Percentiles rank a stretch among this genome's conserved stretches.
Evolutionary conservation across 495 filamentous ascomycete species (phyloP).

Genomic region (Penicillium macrosclerotiorum): DNA sequence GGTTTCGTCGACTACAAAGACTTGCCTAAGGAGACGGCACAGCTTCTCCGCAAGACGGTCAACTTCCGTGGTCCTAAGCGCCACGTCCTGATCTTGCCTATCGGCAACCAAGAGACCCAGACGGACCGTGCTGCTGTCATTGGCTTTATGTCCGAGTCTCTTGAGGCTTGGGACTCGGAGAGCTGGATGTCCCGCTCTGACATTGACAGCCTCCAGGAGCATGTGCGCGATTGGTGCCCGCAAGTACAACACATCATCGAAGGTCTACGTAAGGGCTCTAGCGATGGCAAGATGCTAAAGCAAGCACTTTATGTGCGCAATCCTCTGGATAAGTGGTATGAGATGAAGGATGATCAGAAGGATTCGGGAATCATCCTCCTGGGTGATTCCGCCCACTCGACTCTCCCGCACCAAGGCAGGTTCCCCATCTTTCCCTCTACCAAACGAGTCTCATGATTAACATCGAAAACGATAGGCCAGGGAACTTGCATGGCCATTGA

Average conservation of each 20-base stretch:
- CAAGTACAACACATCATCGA: slow-evolving; percentile 30
- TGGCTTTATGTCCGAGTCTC: slow-evolving; percentile 31
- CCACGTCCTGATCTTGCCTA: slow-evolving; percentile 27
- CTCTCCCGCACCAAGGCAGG: slow-evolving; percentile 31
- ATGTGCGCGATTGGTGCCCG: slow-evolving; percentile 33
- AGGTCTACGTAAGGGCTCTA: slow-evolving; percentile 24
- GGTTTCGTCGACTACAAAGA: slow-evolving; percentile 41
- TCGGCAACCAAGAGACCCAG: slow-evolving; percentile 26
- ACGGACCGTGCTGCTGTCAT: slow-evolving; percentile 28
- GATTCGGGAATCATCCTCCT: slow-evolving; percentile 28
- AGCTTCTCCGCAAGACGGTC: slow-evolving; percentile 26
- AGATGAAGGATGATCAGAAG: slow-evolving; percentile 24
- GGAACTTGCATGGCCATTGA: slow-evolving; percentile 35
- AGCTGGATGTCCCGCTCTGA: slow-evolving; percentile 35
- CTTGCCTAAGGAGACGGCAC: slow-evolving; percentile 22
- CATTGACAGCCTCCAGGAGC: slow-evolving; percentile 27
- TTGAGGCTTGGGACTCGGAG: slow-evolving; percentile 31
- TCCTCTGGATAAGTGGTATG: slow-evolving; percentile 26
- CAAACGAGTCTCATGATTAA: background rate
- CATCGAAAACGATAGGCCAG: slow-evolving; percentile 14
- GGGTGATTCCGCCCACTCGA: slow-evolving; percentile 31
- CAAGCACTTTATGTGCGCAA: slow-evolving; percentile 31
- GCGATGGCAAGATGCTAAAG: slow-evolving; percentile 28
- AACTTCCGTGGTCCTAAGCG: slow-evolving; percentile 32
- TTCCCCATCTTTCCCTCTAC: background rate